Conservation (phyloP, 2,329 filamentous ascomycete species). For the Cercospora sp. region DNA sequence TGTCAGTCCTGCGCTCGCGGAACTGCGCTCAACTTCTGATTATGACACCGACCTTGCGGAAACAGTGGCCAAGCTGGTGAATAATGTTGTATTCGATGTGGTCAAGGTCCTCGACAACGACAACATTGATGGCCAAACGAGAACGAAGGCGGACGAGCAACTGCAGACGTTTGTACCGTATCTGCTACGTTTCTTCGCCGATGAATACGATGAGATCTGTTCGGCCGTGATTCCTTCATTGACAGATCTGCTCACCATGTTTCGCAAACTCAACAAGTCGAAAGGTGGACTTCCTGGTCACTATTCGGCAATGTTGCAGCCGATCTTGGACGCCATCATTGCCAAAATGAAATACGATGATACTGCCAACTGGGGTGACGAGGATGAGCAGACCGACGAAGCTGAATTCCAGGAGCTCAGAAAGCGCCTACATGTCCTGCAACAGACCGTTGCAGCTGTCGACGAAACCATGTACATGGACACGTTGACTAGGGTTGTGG, state of each 20-base stretch:
- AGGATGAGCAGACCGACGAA: constrained; percentile 93
- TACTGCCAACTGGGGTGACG: constrained; percentile 87
- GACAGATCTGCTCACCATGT: constrained; percentile 86
- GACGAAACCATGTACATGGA: constrained; percentile 88
- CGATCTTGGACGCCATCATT: constrained; percentile 88
- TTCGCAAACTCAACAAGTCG: constrained; percentile 72
- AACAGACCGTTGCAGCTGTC: constrained; percentile 88
- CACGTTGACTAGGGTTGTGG: constrained; percentile 83
- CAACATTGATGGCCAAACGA: constrained; percentile 61
- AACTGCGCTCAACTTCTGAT: constrained; percentile 74
- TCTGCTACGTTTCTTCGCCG: constrained; percentile 89
- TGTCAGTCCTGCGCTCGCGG: constrained; percentile 74
- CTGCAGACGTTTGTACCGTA: constrained; percentile 82
- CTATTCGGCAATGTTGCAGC: constrained; percentile 79
- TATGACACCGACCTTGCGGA: constrained; percentile 97
- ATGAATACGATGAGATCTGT: constrained; percentile 98
- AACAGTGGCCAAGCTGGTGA: constrained; percentile 91
- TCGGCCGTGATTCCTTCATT: constrained; percentile 91
- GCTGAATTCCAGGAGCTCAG: constrained; percentile 95
- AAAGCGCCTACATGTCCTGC: constrained; percentile 83
- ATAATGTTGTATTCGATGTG: constrained; percentile 82
- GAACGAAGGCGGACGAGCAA: constrained; percentile 74
- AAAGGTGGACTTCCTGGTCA: constrained; percentile 66
- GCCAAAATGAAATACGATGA: constrained; percentile 97
- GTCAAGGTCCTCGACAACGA: constrained; percentile 80